Conservation (phyloP, 768 basidiomycete species). For the Butyriboletus loyo region DNA sequence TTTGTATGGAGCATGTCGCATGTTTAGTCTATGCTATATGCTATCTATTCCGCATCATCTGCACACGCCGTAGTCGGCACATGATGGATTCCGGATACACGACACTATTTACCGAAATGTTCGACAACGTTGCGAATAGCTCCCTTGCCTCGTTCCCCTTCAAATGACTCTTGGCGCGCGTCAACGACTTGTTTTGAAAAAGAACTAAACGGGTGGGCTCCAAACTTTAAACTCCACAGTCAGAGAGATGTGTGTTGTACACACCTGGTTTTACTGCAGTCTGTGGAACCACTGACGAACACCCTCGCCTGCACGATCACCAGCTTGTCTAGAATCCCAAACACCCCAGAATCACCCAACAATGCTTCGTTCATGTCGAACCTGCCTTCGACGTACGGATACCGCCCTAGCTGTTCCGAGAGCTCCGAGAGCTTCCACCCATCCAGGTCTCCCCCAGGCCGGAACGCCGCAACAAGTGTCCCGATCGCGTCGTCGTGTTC, state of each 20-base stretch:
- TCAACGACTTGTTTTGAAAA: slow-evolving; percentile 54
- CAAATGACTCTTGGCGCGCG: slow-evolving; percentile 32
- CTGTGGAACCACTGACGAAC: slow-evolving; percentile 48
- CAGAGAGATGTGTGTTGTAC: neutral
- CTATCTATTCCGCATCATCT: slow-evolving; percentile 3
- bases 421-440: slow-evolving; percentile 45
- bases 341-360: slow-evolving; percentile 47
- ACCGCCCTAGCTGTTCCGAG: slow-evolving; percentile 31
- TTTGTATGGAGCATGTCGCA: slow-evolving; percentile 29
- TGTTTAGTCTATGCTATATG: slow-evolving; percentile 28
- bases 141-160: slow-evolving; percentile 1
- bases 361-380: slow-evolving; percentile 27
- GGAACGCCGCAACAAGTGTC: slow-evolving; percentile 44
- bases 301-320: slow-evolving; percentile 46
- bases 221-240: neutral
- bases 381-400: slow-evolving; percentile 22
- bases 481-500: slow-evolving; percentile 46
- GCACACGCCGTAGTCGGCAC: neutral
- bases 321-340: slow-evolving; percentile 57
- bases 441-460: slow-evolving; percentile 36
- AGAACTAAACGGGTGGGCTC: slow-evolving; percentile 32
- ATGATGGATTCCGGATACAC: neutral
- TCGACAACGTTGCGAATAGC: slow-evolving; percentile 41
- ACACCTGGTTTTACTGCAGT: slow-evolving; percentile 49
- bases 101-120: slow-evolving; percentile 37